Evolutionary conservation across 2,329 filamentous ascomycete genomes (phyloP).

Genomic region (Fonsecaea erecta): DNA sequence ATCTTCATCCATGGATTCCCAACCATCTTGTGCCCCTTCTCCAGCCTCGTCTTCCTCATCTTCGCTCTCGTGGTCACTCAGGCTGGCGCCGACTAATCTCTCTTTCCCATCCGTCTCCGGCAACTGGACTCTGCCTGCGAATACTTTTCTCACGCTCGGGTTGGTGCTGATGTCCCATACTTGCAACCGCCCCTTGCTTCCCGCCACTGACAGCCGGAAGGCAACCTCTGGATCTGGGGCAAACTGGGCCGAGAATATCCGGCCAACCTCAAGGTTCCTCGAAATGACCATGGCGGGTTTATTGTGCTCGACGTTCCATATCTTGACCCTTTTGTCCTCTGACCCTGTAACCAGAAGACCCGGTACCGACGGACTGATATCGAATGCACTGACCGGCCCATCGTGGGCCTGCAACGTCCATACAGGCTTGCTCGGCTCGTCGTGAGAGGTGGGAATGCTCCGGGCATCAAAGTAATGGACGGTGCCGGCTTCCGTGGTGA

Average conservation of each 20-base stretch:
- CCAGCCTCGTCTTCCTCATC: slow-evolving; percentile 59
- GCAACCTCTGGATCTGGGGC: slow-evolving; percentile 88
- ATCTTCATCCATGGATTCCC: slow-evolving; percentile 62
- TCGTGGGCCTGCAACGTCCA: slow-evolving; percentile 98
- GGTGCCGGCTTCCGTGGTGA: slow-evolving; percentile 88
- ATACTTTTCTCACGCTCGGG: slow-evolving; percentile 78
- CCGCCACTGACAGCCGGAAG: slow-evolving; percentile 89
- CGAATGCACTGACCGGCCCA: slow-evolving; percentile 86
- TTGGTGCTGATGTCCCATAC: slow-evolving; percentile 98
- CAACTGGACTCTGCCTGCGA: slow-evolving; percentile 71
- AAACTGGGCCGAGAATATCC: slow-evolving; percentile 89
- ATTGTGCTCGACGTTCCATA: slow-evolving; percentile 85
- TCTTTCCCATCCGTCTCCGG: slow-evolving; percentile 68
- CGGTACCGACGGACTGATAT: slow-evolving; percentile 86
- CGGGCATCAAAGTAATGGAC: slow-evolving; percentile 92
- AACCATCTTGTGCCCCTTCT: slow-evolving; percentile 53
- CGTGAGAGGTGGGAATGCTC: slow-evolving; percentile 55
- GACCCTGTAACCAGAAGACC: slow-evolving; percentile 93
- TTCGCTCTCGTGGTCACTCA: slow-evolving; percentile 66
- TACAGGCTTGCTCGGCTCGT: slow-evolving; percentile 77
- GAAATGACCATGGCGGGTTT: slow-evolving; percentile 90
- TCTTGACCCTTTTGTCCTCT: slow-evolving; percentile 91
- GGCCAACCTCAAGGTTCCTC: slow-evolving; percentile 89
- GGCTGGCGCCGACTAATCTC: slow-evolving; percentile 72
- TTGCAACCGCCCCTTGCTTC: slow-evolving; percentile 89